phyloP scores from a whole-genome alignment of 2,329 filamentous ascomycete species.

The Colletotrichum noveboracense region DNA sequence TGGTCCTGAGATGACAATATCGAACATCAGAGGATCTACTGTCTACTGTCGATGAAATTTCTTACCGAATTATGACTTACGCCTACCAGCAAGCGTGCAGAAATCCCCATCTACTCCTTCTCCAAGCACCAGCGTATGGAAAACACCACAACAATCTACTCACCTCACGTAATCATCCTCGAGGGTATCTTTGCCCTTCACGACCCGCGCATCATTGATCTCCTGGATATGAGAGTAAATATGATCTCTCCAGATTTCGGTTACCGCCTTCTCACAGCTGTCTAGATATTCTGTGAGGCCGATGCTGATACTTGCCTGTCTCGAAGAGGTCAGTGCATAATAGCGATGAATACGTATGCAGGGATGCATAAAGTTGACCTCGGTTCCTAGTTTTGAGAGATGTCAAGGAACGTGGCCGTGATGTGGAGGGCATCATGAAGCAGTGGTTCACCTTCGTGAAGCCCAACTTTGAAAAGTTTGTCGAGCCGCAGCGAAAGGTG shows the following conservation, averaged over 20 bases:
- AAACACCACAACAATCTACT: slow-evolving; percentile 89
- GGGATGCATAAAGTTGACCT: not conserved
- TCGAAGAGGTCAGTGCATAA: slow-evolving; percentile 70
- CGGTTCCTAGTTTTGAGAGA: slow-evolving; percentile 74
- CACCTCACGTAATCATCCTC: slow-evolving; percentile 91
- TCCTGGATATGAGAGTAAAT: slow-evolving; percentile 86
- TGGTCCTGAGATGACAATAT: not conserved
- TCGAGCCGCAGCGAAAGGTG: slow-evolving; percentile 88
- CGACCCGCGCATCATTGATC: slow-evolving; percentile 81
- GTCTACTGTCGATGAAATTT: not conserved
- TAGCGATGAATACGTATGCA: not conserved
- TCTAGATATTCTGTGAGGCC: slow-evolving; percentile 90
- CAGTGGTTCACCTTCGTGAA: slow-evolving; percentile 98
- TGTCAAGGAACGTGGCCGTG: slow-evolving; percentile 85
- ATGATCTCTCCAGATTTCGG: not conserved
- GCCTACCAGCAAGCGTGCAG: slow-evolving; percentile 74
- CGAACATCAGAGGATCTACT: not conserved
- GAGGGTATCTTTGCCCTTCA: slow-evolving; percentile 97
- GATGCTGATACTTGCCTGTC: slow-evolving; percentile 94
- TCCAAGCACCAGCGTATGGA: slow-evolving; percentile 83
- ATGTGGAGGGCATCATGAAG: slow-evolving; percentile 95
- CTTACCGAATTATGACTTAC: not conserved
- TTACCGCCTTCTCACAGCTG: not conserved
- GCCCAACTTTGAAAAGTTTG: slow-evolving; percentile 93
- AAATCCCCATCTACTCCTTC: slow-evolving; percentile 96